Conservation (phyloP, 345 rosid genomes). For the Camelina hispida region DNA sequence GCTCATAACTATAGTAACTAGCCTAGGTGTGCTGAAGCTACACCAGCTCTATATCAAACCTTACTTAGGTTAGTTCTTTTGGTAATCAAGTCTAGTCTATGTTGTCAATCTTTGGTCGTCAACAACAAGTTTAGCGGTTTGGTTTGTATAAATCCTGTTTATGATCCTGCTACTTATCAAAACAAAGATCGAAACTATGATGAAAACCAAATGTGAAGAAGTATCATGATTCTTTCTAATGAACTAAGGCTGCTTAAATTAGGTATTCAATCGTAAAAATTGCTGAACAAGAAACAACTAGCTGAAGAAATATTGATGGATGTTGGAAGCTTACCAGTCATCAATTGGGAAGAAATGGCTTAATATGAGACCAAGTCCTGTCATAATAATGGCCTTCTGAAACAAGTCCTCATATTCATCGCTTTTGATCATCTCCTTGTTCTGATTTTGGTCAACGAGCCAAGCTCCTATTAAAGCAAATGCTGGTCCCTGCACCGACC, state of each 20-base stretch:
- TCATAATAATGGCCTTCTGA: conserved; percentile 70
- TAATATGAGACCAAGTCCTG: conserved; percentile 69
- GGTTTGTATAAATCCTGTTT: too few relatives aligned
- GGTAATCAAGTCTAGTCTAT: not conserved
- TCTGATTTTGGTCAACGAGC: conserved; percentile 72
- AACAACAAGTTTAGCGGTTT: not conserved
- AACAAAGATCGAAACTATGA: not conserved
- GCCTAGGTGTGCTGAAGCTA: not conserved
- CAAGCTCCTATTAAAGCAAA: conserved; percentile 91
- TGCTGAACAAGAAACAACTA: conserved; percentile 1
- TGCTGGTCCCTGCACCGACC: conserved; percentile 68
- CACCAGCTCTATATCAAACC: not conserved
- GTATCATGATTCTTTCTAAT: conserved; percentile 1
- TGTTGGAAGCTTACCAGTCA: conserved; percentile 62
- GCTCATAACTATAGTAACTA: not conserved
- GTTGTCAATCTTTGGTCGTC: not conserved
- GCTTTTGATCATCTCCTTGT: conserved; percentile 56
- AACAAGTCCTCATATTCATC: conserved; percentile 62
- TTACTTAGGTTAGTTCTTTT: not conserved
- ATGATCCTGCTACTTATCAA: not conserved
- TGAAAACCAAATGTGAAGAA: not conserved
- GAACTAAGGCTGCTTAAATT: conserved; percentile 1
- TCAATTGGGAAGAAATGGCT: conserved; percentile 83
- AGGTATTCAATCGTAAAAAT: not conserved
- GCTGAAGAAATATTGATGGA: too few relatives aligned